Evolutionary conservation across 768 basidiomycete species (phyloP), one percentile per base, ranked within the genome.

Genomic region (Megacollybia marginata): DNA sequence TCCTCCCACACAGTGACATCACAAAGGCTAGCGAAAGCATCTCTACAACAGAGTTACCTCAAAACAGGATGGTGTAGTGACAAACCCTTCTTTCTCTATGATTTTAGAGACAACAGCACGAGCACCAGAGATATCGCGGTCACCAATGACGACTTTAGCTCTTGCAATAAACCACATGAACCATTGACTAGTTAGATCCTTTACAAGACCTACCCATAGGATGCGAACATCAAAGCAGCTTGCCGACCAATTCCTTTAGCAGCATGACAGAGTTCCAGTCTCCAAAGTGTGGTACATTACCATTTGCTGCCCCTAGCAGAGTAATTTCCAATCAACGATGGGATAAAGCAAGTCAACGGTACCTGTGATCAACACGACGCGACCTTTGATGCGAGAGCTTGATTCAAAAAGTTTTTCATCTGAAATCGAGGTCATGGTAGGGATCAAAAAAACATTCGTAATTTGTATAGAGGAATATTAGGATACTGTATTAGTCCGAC

Each of bases 1-100:
- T 81, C 70, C 5, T 82, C 78, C 71, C 76, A 83, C 1, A 64
- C 57, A 5, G 69, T 69, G 33, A 83, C 80, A 55, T 82, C 66
- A 57, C 78, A 79, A 45, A 61, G 65, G 28, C 69, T 62, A 42
- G 60, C 69, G 10, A 64, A 55, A 7, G 75, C 78, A 18, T 68
- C 55, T 4, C 79, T 80, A 58, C 18, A 13, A 12, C 44, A 40
- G 40, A 35, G 47, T 32, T 44, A 47, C 45, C 34, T 31, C 33
- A 42, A 13, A 33, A 43, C 46, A 20, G 38, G 38, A 15, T 31
- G 31, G 32, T 32, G 31, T 33, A 44, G 19, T 36, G 19, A 60
- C 71, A 43, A 54, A 78, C 77, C 79, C 73, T 57, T 76, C 74
- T 10, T 58, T 59, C 35, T 56, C 57, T 47, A 61, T 57, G 48